A percentile compares a stretch with the other conserved stretches of the same genome.
These are phyloP conservation scores for Rhynchospora pubera DNA, from an alignment of 176 grass and related monocot genomes.

Conservation along the genomic window DNA sequence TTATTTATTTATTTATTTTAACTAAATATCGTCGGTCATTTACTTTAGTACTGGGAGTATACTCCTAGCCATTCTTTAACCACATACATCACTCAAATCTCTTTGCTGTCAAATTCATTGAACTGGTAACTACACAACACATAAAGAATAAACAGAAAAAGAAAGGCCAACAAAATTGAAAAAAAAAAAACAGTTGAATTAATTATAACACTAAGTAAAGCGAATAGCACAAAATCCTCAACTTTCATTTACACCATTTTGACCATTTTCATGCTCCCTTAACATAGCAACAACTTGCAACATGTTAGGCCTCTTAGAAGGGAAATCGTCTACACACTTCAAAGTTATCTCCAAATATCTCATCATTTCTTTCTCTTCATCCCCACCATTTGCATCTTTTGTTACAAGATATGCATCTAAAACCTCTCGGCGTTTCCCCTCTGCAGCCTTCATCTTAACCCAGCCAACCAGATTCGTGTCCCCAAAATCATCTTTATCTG, in stretches of 20 bases:
- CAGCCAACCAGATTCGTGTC: conserved; percentile 90
- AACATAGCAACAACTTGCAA: conserved; percentile 68
- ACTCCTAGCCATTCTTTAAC: neutral
- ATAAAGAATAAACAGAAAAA: neutral
- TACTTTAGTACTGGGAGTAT: neutral
- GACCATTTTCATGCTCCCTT: conserved; percentile 48
- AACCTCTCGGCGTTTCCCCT: conserved; percentile 58
- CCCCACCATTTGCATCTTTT: neutral
- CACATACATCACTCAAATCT: neutral
- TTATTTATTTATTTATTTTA: too few relatives aligned
- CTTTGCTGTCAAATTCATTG: neutral
- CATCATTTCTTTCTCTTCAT: conserved; percentile 48
- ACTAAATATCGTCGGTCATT: too few relatives aligned
- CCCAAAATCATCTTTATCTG: conserved; percentile 93
- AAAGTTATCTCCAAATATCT: conserved; percentile 73
- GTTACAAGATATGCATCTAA: conserved; percentile 49
- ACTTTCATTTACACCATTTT: conserved; percentile 9
- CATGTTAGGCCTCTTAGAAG: conserved; percentile 87
- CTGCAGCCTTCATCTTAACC: conserved; percentile 86
- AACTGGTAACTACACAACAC: neutral
- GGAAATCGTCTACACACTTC: conserved; percentile 89
- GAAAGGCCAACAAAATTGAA: neutral
- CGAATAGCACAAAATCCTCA: neutral
- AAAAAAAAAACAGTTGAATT: neutral
- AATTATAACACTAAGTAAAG: neutral